Percentiles rank a stretch among this genome's conserved stretches.
Evolutionary conservation across 2,329 filamentous ascomycete genomes (phyloP).

Genomic region (Cercospora sp.): DNA sequence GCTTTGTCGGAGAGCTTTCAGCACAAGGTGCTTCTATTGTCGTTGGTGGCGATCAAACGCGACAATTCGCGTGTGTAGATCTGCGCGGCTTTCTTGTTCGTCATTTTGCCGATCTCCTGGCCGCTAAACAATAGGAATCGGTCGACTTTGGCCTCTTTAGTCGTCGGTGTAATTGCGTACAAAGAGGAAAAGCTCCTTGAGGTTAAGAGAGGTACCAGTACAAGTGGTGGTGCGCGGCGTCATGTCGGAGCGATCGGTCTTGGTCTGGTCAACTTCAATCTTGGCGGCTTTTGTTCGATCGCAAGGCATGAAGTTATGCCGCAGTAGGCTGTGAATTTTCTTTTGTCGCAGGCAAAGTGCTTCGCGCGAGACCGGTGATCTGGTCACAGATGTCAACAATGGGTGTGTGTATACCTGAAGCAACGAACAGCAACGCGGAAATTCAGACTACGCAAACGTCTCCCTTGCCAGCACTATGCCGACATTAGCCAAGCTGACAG

Average conservation of each 20-base stretch:
- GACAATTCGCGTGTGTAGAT: background rate
- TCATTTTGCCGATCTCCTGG: background rate
- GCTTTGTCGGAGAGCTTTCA: no score
- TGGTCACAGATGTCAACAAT: background rate
- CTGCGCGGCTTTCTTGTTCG: background rate
- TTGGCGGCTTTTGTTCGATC: background rate
- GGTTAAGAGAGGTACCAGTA: background rate
- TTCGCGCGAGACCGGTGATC: background rate
- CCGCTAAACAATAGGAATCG: background rate
- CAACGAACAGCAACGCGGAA: background rate
- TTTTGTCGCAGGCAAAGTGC: background rate
- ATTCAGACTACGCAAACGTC: background rate
- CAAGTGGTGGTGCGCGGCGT: background rate
- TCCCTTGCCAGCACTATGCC: background rate
- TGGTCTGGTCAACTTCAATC: background rate
- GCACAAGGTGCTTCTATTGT: background rate
- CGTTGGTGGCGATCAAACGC: background rate
- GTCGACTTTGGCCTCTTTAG: background rate
- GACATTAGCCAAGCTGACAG: background rate
- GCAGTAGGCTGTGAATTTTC: background rate
- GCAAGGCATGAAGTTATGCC: background rate
- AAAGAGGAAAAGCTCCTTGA: slow-evolving; percentile 6
- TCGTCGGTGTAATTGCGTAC: background rate
- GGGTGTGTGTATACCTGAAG: background rate
- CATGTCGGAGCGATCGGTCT: slow-evolving; percentile 4